Percentiles rank a stretch among this genome's conserved stretches.
Conservation (phyloP, 2,329 filamentous ascomycete genomes). For the Tothia fuscella region DNA sequence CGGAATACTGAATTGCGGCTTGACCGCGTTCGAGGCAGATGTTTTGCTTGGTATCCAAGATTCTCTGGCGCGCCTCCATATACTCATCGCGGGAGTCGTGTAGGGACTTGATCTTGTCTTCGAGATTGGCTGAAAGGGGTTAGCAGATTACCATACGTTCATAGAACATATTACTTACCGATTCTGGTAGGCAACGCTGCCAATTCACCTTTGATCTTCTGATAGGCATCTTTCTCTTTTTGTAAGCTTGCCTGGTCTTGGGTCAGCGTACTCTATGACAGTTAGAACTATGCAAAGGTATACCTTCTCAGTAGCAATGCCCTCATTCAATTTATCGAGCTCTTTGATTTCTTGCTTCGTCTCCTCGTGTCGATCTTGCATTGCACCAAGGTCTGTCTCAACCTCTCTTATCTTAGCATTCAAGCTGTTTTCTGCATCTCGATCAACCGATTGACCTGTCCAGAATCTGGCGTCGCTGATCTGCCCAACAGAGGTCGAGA, state of each 20-base stretch:
- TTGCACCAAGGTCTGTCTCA: slow-evolving; percentile 26
- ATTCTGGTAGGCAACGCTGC: slow-evolving; percentile 8
- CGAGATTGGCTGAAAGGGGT: slow-evolving; percentile 11
- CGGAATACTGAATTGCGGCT: slow-evolving; percentile 41
- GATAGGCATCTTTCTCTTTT: slow-evolving; percentile 17
- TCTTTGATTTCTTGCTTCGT: slow-evolving; percentile 22
- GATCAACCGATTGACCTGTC: slow-evolving; percentile 66
- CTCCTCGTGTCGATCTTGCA: slow-evolving; percentile 30
- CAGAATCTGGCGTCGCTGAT: slow-evolving; percentile 55
- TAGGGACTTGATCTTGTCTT: too few relatives aligned
- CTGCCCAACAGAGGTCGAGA: slow-evolving; percentile 53
- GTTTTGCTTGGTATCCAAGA: neutral
- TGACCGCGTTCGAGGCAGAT: slow-evolving; percentile 20
- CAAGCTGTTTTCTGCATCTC: slow-evolving; percentile 40
- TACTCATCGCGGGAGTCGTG: neutral
- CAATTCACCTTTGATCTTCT: slow-evolving; percentile 19
- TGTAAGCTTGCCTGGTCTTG: slow-evolving; percentile 8
- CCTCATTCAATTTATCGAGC: slow-evolving; percentile 19
- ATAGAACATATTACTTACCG: neutral
- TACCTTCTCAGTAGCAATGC: slow-evolving; percentile 8
- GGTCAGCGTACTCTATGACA: neutral
- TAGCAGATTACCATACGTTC: neutral
- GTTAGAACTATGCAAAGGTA: neutral
- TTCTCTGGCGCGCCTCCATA: slow-evolving; percentile 13
- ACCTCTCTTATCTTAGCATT: slow-evolving; percentile 40